These are phyloP conservation scores for Penicillium arizonense DNA, from an alignment of 495 filamentous ascomycete genomes.

Conservation along the genomic window DNA sequence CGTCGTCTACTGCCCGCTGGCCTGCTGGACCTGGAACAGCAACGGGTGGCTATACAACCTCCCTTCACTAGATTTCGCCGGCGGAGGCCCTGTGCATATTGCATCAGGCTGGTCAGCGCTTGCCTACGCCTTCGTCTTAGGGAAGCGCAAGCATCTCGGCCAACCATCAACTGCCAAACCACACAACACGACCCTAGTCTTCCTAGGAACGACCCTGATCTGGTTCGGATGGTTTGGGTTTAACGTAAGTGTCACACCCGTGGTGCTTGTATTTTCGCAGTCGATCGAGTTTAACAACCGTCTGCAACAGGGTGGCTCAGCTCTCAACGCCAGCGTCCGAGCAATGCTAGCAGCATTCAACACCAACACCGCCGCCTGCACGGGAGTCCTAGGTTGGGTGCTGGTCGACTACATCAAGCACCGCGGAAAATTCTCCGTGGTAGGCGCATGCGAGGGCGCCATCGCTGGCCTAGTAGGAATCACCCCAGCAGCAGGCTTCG, in stretches of 20 bases:
- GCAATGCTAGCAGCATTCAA: constrained; percentile 60
- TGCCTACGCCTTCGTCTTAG: constrained; percentile 55
- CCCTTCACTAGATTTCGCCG: constrained; percentile 55
- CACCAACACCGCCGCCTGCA: constrained; percentile 59
- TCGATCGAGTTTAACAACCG: background rate
- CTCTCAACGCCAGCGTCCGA: constrained; percentile 55
- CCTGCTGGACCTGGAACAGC: constrained; percentile 61
- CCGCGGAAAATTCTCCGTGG: constrained; percentile 54
- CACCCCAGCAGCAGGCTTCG: constrained; percentile 62
- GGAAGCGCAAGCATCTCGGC: constrained; percentile 48
- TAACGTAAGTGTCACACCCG: constrained; percentile 36
- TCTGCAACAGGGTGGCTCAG: constrained; percentile 47
- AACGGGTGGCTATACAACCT: constrained; percentile 58
- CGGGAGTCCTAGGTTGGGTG: constrained; percentile 58
- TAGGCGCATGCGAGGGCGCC: constrained; percentile 59
- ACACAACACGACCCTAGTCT: constrained; percentile 56
- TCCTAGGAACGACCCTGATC: constrained; percentile 56
- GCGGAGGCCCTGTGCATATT: constrained; percentile 57
- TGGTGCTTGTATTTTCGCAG: background rate
- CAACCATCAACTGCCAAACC: constrained; percentile 45
- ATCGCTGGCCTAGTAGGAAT: constrained; percentile 66
- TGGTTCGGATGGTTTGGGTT: constrained; percentile 65
- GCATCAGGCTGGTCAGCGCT: constrained; percentile 53
- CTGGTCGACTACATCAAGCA: constrained; percentile 56
- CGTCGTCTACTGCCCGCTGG: constrained; percentile 58